Base-by-base conservation (phyloP, 805 yeast species). In the Lipomyces mesembrius region DNA sequence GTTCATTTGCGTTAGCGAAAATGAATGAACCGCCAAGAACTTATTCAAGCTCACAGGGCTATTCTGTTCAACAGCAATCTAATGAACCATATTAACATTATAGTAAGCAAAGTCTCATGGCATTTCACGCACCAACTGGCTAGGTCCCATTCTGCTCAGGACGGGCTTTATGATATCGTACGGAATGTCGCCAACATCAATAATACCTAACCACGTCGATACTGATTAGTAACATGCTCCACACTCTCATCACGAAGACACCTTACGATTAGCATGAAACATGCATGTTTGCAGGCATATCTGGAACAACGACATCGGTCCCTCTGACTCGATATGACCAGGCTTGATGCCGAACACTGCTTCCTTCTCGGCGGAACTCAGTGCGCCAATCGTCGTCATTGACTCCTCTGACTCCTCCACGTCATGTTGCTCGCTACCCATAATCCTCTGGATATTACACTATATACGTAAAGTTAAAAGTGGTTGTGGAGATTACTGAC, bases 101-200 rank as follows among this genome's bases (percentile, higher is more conserved):
- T 43, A 57, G 6, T 22, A 12, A 14, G 17, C 20, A 25, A 29
- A 12, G 20, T 8, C 17, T 43, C n/a, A 37, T 9, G 12, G 9
- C 0, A 25, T 17, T 29, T 43, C 20, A 52, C 67, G 63, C n/a
- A 70, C 70, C 57, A 80, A 74, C 67, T 79, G 82, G 22, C 69
- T 72, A 2, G 79, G 76, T 2, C 74, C 61, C 68, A 79, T 65
- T 49, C 72, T 72, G 43, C 71, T 66, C 39, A 80, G 72, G 12
- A 80, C 72, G 0, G 83, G 82, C 69, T 72, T 71, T 2, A 77
- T 75, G n/a, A 79, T 65, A 14, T 73, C 75, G 64, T 74, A 81
- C 3, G 80, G 79, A 6, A 78, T 71, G 25, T 73, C 76, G n/a
- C 83, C 83, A 22, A 80, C 73, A 60, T 80, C 82, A 2, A 62